phyloP scores from a whole-genome alignment of 164 flowering plant species.

The Dillenia suffruticosa region DNA sequence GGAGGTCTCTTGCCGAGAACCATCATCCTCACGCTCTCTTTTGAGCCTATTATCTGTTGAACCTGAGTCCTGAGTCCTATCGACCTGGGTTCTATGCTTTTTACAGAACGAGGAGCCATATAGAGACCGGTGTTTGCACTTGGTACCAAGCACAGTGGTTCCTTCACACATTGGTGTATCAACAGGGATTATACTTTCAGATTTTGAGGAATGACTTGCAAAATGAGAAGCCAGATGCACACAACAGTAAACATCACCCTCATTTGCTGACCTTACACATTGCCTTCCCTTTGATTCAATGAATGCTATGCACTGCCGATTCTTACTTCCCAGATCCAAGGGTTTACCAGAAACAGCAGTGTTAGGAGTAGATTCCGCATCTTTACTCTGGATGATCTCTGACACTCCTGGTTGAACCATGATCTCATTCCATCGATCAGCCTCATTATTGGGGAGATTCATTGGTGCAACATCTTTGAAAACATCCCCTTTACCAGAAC shows the following conservation, averaged over 20 bases:
- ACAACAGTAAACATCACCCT: slow-evolving; percentile 89
- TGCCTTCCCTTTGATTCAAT: slow-evolving; percentile 94
- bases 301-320: slow-evolving; percentile 75
- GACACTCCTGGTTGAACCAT: slow-evolving; percentile 51
- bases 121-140: slow-evolving; percentile 84
- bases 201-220: slow-evolving; percentile 33
- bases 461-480: slow-evolving; percentile 17
- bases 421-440: slow-evolving; percentile 54
- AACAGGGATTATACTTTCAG: slow-evolving; percentile 33
- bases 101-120: slow-evolving; percentile 75
- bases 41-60: slow-evolving; percentile 39
- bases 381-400: slow-evolving; percentile 22
- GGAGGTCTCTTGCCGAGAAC: slow-evolving; percentile 22
- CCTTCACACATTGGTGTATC: slow-evolving; percentile 77
- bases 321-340: slow-evolving; percentile 35
- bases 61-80: slow-evolving; percentile 14
- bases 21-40: slow-evolving; percentile 50
- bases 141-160: slow-evolving; percentile 79
- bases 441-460: slow-evolving; percentile 16
- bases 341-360: slow-evolving; percentile 28
- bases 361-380: slow-evolving; percentile 32
- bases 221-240: slow-evolving; percentile 79
- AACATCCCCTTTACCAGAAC: slow-evolving; percentile 22
- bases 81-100: slow-evolving; percentile 61
- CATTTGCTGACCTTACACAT: slow-evolving; percentile 94